phyloP scores from a whole-genome alignment of 495 filamentous ascomycete genomes.

The Astrocystis sublimbata region DNA sequence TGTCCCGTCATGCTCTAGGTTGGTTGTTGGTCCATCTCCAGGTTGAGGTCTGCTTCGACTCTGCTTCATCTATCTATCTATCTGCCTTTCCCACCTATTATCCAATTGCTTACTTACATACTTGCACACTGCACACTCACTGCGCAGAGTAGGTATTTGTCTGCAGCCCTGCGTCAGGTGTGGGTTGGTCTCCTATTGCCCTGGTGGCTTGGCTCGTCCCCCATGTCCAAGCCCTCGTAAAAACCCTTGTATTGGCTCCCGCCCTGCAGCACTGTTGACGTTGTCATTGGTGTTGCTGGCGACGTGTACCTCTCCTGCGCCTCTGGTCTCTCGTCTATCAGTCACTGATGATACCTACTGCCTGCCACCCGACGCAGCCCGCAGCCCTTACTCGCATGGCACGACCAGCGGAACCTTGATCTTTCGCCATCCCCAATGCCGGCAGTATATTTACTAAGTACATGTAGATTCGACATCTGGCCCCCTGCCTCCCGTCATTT shows the following conservation, averaged over 20 bases:
- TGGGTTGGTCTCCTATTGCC: not conserved
- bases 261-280: slow-evolving; percentile 25
- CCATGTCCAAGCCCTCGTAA: not conserved
- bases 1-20: too few species aligned
- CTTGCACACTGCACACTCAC: not conserved
- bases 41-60: not conserved
- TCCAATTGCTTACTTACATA: not conserved
- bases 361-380: too few species aligned
- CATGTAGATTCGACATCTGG: too few species aligned
- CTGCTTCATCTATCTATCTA: not conserved
- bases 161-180: slow-evolving; percentile 2
- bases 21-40: too few species aligned
- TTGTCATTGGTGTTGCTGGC: slow-evolving; percentile 21
- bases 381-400: not conserved
- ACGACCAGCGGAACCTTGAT: too few species aligned
- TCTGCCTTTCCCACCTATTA: not conserved
- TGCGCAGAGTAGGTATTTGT: too few species aligned
- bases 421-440: too few species aligned
- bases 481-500: not conserved
- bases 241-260: slow-evolving; percentile 30
- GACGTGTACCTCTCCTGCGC: slow-evolving; percentile 7
- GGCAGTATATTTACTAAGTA: too few species aligned
- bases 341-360: not conserved
- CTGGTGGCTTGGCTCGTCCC: not conserved
- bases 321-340: slow-evolving; percentile 1